phyloP scores from a whole-genome alignment of 2,329 filamentous ascomycete genomes.

The Sporothrix inflata region DNA sequence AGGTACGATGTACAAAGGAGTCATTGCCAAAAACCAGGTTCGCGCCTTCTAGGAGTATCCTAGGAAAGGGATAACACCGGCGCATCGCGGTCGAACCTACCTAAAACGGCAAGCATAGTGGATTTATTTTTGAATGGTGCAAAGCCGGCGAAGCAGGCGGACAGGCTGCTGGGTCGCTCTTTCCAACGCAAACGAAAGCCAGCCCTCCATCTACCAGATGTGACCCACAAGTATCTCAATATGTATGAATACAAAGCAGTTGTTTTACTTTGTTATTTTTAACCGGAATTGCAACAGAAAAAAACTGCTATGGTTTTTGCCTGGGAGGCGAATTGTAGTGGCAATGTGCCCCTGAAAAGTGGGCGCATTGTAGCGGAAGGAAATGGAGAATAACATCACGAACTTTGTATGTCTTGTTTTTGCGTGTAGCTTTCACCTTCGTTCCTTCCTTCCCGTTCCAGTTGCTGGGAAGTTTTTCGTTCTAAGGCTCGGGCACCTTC shows the following conservation, averaged over 20 bases:
- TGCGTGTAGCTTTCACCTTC: neutral
- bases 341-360: constrained; percentile 22
- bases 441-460: neutral
- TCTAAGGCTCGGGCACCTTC: neutral
- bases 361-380: neutral
- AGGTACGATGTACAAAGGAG: neutral
- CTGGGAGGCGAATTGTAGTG: neutral
- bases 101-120: constrained; percentile 4
- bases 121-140: neutral
- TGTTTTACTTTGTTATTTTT: neutral
- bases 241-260: neutral
- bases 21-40: constrained; percentile 6
- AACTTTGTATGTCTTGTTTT: neutral
- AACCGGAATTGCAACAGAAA: neutral
- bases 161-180: neutral
- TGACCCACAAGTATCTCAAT: neutral
- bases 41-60: neutral
- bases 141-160: neutral
- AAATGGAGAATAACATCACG: neutral
- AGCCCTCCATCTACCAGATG: no score
- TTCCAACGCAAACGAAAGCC: neutral
- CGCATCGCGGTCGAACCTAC: neutral
- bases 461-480: no score
- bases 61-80: neutral
- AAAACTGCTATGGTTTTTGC: no score